These are phyloP conservation scores for Teratosphaeriaceae sp. DNA, from an alignment of 2,329 filamentous ascomycete species.

Conservation along the genomic window DNA sequence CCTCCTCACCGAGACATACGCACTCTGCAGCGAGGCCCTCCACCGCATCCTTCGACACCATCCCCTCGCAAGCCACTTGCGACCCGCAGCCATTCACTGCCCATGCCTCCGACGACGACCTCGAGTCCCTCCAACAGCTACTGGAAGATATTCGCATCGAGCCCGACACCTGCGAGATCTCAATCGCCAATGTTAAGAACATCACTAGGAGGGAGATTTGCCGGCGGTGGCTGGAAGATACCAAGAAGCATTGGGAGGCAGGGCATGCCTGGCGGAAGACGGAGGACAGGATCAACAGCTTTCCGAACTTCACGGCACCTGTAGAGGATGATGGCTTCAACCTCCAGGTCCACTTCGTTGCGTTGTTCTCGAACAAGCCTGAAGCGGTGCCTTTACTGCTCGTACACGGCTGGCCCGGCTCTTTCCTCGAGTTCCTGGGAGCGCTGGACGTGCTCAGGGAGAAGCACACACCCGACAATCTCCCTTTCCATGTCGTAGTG, in stretches of 20 bases:
- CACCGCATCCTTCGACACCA: conserved; percentile 19
- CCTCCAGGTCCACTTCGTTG: conserved; percentile 47
- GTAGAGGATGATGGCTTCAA: conserved; percentile 34
- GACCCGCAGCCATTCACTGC: conserved; percentile 36
- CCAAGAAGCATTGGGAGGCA: conserved; percentile 36
- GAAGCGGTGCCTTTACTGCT: conserved; percentile 47
- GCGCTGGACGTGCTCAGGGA: conserved; percentile 41
- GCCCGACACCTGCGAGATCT: conserved; percentile 44
- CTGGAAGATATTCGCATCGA: conserved; percentile 42
- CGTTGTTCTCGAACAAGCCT: conserved; percentile 44
- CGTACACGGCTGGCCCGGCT: conserved; percentile 51
- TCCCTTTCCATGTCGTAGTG: conserved; percentile 53
- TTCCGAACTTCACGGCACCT: conserved; percentile 43
- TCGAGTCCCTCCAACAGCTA: conserved; percentile 41
- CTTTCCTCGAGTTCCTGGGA: conserved; percentile 50
- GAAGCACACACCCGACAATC: conserved; percentile 43
- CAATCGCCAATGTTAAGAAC: conserved; percentile 31
- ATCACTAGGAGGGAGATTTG: conserved; percentile 36
- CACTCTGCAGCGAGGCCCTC: too few relatives aligned
- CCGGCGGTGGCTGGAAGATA: conserved; percentile 39
- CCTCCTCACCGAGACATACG: too few relatives aligned
- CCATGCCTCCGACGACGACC: conserved; percentile 34
- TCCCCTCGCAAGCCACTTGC: conserved; percentile 32
- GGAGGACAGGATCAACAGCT: conserved; percentile 41
- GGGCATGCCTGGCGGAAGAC: conserved; percentile 43